Conservation (phyloP, 1,284 basidiomycete genomes). For the Papiliotrema flavescens region DNA sequence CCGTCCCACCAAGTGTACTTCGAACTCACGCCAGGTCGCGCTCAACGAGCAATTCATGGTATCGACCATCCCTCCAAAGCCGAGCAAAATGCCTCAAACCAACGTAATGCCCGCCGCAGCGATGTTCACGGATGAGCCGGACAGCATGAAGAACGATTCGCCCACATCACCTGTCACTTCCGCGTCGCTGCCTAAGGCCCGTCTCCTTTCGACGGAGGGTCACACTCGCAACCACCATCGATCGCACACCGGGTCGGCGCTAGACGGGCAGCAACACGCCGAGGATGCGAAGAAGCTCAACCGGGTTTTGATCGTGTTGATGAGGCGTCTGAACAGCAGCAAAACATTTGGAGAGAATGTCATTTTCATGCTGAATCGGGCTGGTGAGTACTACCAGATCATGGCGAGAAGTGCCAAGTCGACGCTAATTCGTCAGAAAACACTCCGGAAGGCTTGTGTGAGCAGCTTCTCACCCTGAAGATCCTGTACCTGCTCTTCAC, state of each 20-base stretch:
- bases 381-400: constrained; percentile 58
- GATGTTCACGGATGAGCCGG: constrained; percentile 2
- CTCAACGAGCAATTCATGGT: constrained; percentile 99
- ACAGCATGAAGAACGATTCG: background rate
- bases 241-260: constrained; percentile 17
- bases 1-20: background rate
- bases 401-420: too few relatives aligned
- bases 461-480: constrained; percentile 92
- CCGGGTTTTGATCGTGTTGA: constrained; percentile 75
- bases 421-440: constrained; percentile 56
- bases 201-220: background rate
- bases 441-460: constrained; percentile 84
- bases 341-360: constrained; percentile 98
- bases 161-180: constrained; percentile 4
- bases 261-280: constrained; percentile 20
- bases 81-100: constrained; percentile 48
- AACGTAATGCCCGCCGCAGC: constrained; percentile 2
- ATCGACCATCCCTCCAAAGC: constrained; percentile 48
- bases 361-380: constrained; percentile 97
- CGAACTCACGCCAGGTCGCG: constrained; percentile 59
- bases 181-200: background rate
- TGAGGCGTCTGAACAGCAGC: constrained; percentile 73
- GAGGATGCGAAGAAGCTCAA: constrained; percentile 56
- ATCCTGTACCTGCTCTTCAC: constrained; percentile 93
- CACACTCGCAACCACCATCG: constrained; percentile 24